Conservation (phyloP, 805 yeast species). For the Candida gorgasii region DNA sequence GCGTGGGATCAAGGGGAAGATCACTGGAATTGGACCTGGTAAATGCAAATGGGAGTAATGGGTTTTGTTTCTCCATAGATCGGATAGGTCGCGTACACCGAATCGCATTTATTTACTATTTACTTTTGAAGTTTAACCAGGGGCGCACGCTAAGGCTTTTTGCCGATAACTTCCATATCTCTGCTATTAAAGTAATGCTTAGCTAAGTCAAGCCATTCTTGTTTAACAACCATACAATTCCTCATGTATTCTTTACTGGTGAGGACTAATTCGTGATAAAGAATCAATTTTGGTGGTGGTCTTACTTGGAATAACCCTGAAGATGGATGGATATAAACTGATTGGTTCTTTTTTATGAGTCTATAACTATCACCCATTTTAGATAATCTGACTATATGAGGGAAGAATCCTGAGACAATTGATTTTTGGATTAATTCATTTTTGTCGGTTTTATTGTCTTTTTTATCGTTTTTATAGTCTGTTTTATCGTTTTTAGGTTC, state of each 20-base stretch:
- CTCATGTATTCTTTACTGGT: conserved; percentile 91
- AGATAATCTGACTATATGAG: conserved; percentile 61
- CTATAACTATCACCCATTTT: conserved; percentile 69
- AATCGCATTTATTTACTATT: no score
- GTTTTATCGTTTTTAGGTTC: conserved; percentile 14
- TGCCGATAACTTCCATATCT: conserved; percentile 21
- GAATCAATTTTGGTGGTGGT: conserved; percentile 72
- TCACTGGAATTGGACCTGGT: conserved; percentile 36
- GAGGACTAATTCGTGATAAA: conserved; percentile 80
- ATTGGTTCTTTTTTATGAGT: conserved; percentile 63
- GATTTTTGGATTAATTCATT: conserved; percentile 45
- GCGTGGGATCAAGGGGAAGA: conserved; percentile 38
- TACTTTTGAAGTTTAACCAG: no score
- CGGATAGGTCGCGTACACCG: not conserved
- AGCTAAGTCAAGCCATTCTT: conserved; percentile 77
- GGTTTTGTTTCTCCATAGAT: conserved; percentile 34
- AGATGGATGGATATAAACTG: conserved; percentile 85
- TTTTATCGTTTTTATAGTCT: conserved; percentile 18
- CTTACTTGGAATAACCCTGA: conserved; percentile 62
- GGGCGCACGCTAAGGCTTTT: not conserved
- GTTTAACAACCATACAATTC: conserved; percentile 71
- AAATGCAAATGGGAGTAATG: conserved; percentile 52
- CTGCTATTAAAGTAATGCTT: conserved; percentile 52
- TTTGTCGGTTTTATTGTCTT: conserved; percentile 11
- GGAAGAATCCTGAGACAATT: conserved; percentile 67